These are phyloP conservation scores for Starmerella davenportii DNA, from an alignment of 805 yeast genomes.

Conservation along the genomic window DNA sequence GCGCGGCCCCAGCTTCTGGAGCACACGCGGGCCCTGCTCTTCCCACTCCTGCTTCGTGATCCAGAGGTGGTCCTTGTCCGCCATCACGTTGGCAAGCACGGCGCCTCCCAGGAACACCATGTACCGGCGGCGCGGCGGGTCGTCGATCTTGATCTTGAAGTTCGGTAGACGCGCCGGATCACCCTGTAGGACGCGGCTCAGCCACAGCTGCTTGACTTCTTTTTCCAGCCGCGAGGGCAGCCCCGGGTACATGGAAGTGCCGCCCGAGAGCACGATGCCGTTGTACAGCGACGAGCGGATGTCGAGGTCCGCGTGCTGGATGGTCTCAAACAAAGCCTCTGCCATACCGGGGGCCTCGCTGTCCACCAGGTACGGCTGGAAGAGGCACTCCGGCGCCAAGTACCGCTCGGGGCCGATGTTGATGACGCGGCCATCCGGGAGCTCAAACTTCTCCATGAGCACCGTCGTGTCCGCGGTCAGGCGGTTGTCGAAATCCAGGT, in stretches of 20 bases:
- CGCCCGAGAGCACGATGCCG: slow-evolving; percentile 91
- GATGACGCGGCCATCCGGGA: slow-evolving; percentile 92
- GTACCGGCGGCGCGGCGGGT: slow-evolving; percentile 96
- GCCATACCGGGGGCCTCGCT: slow-evolving; percentile 96
- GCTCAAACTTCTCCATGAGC: slow-evolving; percentile 73
- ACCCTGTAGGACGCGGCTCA: slow-evolving; percentile 66
- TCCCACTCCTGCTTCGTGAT: slow-evolving; percentile 91
- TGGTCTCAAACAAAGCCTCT: slow-evolving; percentile 75
- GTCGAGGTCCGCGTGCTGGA: slow-evolving; percentile 90
- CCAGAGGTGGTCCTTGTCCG: slow-evolving; percentile 98
- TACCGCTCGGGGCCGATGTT: slow-evolving; percentile 90
- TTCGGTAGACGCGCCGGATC: slow-evolving; percentile 67
- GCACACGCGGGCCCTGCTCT: slow-evolving; percentile 77
- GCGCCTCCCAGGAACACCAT: slow-evolving; percentile 99
- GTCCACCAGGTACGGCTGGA: slow-evolving; percentile 89
- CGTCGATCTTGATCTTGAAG: slow-evolving; percentile 92
- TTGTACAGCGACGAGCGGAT: slow-evolving; percentile 72
- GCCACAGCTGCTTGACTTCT: slow-evolving; percentile 93
- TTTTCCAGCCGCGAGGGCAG: slow-evolving; percentile 88
- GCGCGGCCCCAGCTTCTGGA: slow-evolving; percentile 83
- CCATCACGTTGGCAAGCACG: slow-evolving; percentile 92
- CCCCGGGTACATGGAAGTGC: slow-evolving; percentile 98
- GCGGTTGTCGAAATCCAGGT: slow-evolving; percentile 72
- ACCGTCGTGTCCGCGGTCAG: slow-evolving; percentile 90
- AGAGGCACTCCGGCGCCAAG: slow-evolving; percentile 91